Conservation (phyloP, 768 basidiomycete genomes). For the Boletus tylopilopsis region DNA sequence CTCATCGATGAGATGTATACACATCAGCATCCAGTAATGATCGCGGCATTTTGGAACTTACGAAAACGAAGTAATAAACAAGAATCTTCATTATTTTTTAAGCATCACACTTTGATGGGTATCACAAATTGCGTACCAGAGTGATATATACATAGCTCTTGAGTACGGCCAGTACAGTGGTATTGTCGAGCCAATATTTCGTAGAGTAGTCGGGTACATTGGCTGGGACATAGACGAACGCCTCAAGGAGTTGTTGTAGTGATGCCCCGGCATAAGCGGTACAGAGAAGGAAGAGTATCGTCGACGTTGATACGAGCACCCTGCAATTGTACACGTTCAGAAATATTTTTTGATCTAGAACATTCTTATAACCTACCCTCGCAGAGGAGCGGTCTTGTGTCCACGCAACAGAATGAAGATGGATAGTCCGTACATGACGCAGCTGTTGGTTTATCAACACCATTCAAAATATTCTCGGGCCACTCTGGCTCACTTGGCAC, state of each 20-base stretch:
- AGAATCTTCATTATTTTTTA: neutral
- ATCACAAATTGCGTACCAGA: neutral
- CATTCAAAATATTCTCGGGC: too few relatives aligned
- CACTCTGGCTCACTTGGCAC: neutral
- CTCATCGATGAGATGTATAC: neutral
- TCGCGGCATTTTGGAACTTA: neutral
- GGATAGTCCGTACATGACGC: neutral
- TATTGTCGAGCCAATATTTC: constrained; percentile 1
- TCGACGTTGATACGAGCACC: neutral
- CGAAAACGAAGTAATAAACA: neutral
- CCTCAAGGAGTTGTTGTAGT: neutral
- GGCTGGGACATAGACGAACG: neutral
- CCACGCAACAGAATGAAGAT: neutral
- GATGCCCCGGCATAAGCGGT: neutral
- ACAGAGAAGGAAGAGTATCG: neutral
- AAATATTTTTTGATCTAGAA: neutral
- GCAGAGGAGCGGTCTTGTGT: neutral
- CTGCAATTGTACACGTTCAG: neutral
- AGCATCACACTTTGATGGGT: neutral
- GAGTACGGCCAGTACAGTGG: neutral
- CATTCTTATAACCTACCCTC: neutral
- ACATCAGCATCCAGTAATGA: too few relatives aligned
- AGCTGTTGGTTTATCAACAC: neutral
- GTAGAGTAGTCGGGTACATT: neutral
- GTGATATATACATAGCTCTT: neutral